Conservation (phyloP, 2,329 filamentous ascomycete species). For the Penicillium sp. region DNA sequence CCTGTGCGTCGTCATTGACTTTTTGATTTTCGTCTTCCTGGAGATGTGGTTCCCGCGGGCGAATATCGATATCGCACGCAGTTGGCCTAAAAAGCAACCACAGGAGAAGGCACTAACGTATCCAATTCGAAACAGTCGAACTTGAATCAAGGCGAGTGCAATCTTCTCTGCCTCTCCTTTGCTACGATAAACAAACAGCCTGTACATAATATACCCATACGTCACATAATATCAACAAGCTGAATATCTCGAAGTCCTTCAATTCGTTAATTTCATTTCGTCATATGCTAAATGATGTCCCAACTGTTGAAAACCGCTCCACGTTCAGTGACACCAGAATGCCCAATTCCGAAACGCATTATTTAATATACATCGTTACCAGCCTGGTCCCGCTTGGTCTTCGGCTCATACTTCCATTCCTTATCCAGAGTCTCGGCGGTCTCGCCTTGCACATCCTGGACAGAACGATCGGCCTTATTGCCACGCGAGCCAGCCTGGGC, state of each 20-base stretch:
- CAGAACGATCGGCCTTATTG: conserved; percentile 35
- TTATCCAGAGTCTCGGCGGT: conserved; percentile 32
- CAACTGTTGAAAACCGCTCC: neutral
- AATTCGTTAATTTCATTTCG: neutral
- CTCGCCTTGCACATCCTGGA: conserved; percentile 34
- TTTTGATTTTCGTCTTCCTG: conserved; percentile 83
- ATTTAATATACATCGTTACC: conserved; percentile 4
- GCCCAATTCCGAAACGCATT: neutral
- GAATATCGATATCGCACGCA: conserved; percentile 83
- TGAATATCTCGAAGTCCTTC: neutral
- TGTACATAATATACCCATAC: neutral
- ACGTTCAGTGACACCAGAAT: neutral
- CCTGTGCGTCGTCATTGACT: conserved; percentile 91
- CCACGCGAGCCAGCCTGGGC: conserved; percentile 24
- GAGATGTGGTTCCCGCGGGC: conserved; percentile 86
- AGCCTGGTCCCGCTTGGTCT: conserved; percentile 26
- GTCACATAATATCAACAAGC: neutral
- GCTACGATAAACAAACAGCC: neutral
- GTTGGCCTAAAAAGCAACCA: conserved; percentile 80
- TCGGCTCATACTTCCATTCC: conserved; percentile 34
- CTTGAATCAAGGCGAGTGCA: neutral
- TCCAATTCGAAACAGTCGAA: neutral
- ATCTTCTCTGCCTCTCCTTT: neutral
- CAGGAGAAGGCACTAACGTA: conserved; percentile 16
- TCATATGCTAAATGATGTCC: neutral